Evolutionary conservation across 148 eudicot species (phyloP).

Genomic region (Amaranthus cruentus): DNA sequence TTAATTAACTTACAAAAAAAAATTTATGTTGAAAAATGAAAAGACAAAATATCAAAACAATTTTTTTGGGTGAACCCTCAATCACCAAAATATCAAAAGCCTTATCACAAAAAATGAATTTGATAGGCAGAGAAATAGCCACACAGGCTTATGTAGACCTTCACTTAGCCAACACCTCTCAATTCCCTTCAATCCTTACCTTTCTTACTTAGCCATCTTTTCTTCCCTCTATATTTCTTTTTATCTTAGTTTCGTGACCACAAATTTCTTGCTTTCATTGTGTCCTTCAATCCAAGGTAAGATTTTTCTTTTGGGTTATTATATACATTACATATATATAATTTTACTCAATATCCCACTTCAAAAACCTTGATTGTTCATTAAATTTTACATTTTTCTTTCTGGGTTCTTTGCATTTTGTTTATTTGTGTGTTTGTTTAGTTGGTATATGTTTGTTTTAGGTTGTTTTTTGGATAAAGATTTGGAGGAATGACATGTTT

Average conservation of each 20-base stretch:
- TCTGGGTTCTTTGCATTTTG: conserved; percentile 16
- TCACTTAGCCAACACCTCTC: conserved; percentile 5
- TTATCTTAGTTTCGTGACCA: conserved; percentile 15
- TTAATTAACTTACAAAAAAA: too few relatives aligned
- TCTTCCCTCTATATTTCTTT: neutral
- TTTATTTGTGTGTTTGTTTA: neutral
- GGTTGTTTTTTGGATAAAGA: neutral
- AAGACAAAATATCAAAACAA: too few relatives aligned
- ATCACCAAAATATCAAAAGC: neutral
- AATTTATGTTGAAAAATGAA: too few relatives aligned
- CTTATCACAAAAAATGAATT: conserved; percentile 23
- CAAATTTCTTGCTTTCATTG: conserved; percentile 14
- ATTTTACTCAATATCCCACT: neutral
- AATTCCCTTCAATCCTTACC: neutral
- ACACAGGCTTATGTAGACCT: conserved; percentile 17
- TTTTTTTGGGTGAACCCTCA: too few relatives aligned
- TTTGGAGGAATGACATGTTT: neutral
- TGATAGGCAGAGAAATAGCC: conserved; percentile 29
- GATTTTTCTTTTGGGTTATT: conserved; percentile 1
- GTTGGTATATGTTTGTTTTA: neutral
- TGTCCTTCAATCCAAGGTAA: conserved; percentile 19
- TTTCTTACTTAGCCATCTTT: neutral
- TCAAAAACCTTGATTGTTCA: neutral
- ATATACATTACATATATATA: neutral
- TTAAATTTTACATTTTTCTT: conserved; percentile 6